Percentiles rank a stretch among this genome's conserved stretches.
phyloP scores from a whole-genome alignment of 441 rosid species.

The Euphorbia schlechtendalii region DNA sequence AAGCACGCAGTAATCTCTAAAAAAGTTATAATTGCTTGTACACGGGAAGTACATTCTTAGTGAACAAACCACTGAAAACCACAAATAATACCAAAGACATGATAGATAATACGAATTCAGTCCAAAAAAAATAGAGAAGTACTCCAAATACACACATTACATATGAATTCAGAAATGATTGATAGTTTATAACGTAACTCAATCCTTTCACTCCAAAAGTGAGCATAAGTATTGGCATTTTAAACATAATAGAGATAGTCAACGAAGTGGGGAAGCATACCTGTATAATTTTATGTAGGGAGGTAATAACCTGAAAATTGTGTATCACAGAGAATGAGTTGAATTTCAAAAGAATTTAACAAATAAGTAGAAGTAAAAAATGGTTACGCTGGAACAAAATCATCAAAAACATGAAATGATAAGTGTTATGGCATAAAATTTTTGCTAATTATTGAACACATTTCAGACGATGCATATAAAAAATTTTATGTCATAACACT shows the following conservation, averaged over 20 bases:
- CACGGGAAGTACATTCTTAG: neutral
- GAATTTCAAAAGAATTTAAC: slow-evolving; percentile 7
- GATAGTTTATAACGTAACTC: neutral
- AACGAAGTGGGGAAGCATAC: slow-evolving; percentile 19
- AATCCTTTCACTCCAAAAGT: neutral
- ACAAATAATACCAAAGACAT: neutral
- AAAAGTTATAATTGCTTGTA: neutral
- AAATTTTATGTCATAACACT: neutral
- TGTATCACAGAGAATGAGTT: neutral
- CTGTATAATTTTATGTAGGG: slow-evolving; percentile 50
- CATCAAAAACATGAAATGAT: neutral
- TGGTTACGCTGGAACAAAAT: neutral
- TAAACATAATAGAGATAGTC: neutral
- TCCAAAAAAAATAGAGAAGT: neutral
- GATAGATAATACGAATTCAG: neutral
- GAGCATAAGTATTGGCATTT: neutral
- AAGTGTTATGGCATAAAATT: too few species aligned
- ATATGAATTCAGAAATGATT: neutral
- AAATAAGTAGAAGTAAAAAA: neutral
- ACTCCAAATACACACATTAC: neutral
- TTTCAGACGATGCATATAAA: neutral
- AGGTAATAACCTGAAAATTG: slow-evolving; percentile 44
- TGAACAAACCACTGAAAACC: neutral
- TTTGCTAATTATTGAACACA: neutral
- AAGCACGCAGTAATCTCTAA: neutral